Percentiles rank a stretch among this genome's conserved stretches.
phyloP scores from a whole-genome alignment of 768 basidiomycete species.

The Phaffia tasmanica region DNA sequence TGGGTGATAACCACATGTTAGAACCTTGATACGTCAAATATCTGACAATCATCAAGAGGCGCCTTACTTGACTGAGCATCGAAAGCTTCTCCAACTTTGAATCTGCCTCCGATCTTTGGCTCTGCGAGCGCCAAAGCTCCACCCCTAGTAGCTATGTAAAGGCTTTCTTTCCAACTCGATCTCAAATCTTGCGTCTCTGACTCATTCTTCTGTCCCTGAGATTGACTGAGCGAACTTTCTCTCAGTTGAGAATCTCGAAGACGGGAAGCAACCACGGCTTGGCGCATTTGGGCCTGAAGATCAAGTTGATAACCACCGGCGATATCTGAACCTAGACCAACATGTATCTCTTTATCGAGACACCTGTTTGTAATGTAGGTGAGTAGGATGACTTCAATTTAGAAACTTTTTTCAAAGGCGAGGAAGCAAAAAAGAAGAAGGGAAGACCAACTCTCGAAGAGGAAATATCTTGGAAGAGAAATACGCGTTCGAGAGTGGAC shows the following conservation, averaged over 20 bases:
- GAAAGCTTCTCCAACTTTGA: conserved; percentile 34
- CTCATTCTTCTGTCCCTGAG: conserved; percentile 9
- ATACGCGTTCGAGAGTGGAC: conserved; percentile 79
- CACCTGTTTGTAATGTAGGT: conserved; percentile 51
- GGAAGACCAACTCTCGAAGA: conserved; percentile 29
- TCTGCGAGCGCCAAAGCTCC: conserved; percentile 62
- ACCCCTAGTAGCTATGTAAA: conserved; percentile 72
- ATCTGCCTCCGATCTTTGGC: conserved; percentile 28
- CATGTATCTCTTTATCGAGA: conserved; percentile 49
- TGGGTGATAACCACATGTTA: not conserved
- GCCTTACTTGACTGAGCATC: conserved; percentile 36
- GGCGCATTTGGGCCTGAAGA: conserved; percentile 69
- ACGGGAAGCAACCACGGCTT: conserved; percentile 59
- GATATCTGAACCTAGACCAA: conserved; percentile 75
- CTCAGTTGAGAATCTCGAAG: conserved; percentile 52
- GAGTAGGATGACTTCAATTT: conserved; percentile 46
- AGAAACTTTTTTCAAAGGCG: not conserved
- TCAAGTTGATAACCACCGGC: conserved; percentile 75
- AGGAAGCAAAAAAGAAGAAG: not conserved
- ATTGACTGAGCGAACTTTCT: conserved; percentile 24
- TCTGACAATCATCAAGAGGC: conserved; percentile 10
- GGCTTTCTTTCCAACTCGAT: conserved; percentile 67
- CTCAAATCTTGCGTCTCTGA: conserved; percentile 37
- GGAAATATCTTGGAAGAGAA: conserved; percentile 47
- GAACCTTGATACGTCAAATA: not conserved